Evolutionary conservation across 2,329 filamentous ascomycete genomes (phyloP).

Genomic region (Lachnellula willkommii): DNA sequence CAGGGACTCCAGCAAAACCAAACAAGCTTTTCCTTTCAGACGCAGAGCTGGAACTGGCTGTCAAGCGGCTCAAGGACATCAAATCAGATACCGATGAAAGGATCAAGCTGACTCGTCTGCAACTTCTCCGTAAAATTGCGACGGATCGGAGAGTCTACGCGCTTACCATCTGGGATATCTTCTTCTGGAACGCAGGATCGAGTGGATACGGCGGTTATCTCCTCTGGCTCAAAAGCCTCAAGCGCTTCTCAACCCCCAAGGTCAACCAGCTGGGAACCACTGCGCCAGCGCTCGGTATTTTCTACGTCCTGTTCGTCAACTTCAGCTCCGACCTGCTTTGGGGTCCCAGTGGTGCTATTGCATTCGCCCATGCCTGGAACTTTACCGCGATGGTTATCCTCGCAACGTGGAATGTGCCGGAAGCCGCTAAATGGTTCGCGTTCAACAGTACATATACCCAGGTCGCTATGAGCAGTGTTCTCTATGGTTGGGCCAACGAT

Average conservation of each 20-base stretch:
- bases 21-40: constrained; percentile 43
- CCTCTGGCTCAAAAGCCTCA: constrained; percentile 53
- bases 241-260: constrained; percentile 40
- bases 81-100: constrained; percentile 46
- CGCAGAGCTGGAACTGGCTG: constrained; percentile 42
- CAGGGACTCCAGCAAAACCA: constrained; percentile 46
- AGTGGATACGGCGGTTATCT: constrained; percentile 46
- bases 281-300: constrained; percentile 50
- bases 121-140: constrained; percentile 36
- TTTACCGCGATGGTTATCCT: constrained; percentile 49
- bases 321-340: constrained; percentile 50
- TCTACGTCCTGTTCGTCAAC: constrained; percentile 49
- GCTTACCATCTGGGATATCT: constrained; percentile 44
- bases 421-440: constrained; percentile 49
- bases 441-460: constrained; percentile 41
- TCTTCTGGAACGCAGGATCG: constrained; percentile 54
- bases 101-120: constrained; percentile 42
- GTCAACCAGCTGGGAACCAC: constrained; percentile 50
- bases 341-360: constrained; percentile 51
- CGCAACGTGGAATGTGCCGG: constrained; percentile 51
- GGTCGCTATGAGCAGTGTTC: constrained; percentile 41
- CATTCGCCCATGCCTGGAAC: constrained; percentile 45
- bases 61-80: constrained; percentile 39
- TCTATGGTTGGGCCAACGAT: constrained; percentile 45
- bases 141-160: constrained; percentile 45